phyloP scores from a whole-genome alignment of 2,329 filamentous ascomycete species.

The Cladosporium velox region DNA sequence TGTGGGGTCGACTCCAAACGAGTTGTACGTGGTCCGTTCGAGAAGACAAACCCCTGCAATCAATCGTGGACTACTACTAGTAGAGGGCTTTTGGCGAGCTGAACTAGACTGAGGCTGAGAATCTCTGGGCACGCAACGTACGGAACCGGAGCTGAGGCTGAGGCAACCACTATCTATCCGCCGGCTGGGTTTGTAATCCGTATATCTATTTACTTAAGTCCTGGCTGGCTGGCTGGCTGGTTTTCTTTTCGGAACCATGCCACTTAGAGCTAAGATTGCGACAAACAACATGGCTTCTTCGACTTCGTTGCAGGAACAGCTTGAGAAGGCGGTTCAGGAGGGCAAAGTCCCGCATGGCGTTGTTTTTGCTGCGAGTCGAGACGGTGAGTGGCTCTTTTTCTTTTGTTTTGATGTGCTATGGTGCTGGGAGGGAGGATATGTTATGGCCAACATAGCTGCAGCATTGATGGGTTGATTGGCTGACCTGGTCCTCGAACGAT shows the following conservation, averaged over 20 bases:
- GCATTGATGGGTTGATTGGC: background rate
- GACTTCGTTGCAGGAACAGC: conserved; percentile 27
- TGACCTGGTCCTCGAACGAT: background rate
- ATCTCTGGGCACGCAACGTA: background rate
- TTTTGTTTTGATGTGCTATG: too few species aligned
- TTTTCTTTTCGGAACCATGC: background rate
- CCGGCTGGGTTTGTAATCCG: background rate
- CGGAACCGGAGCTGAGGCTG: background rate
- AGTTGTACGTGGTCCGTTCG: too few species aligned
- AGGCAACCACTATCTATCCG: background rate
- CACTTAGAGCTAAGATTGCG: background rate
- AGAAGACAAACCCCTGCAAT: too few species aligned
- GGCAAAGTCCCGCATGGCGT: conserved; percentile 37
- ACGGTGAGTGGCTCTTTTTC: conserved; percentile 25
- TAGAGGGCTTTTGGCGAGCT: background rate
- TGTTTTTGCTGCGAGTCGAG: conserved; percentile 32
- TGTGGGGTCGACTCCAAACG: too few species aligned
- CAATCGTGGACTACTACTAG: too few species aligned
- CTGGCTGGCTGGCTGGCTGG: background rate
- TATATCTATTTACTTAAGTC: background rate
- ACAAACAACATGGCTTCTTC: conserved; percentile 23
- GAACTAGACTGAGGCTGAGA: background rate
- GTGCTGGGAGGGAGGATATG: too few species aligned
- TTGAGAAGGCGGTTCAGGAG: conserved; percentile 34
- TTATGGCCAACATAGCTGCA: too few species aligned